A percentile compares a stretch with the other conserved stretches of the same genome.
Evolutionary conservation across 352 stramenopile genomes (phyloP).

Genomic region (Albugo candida): DNA sequence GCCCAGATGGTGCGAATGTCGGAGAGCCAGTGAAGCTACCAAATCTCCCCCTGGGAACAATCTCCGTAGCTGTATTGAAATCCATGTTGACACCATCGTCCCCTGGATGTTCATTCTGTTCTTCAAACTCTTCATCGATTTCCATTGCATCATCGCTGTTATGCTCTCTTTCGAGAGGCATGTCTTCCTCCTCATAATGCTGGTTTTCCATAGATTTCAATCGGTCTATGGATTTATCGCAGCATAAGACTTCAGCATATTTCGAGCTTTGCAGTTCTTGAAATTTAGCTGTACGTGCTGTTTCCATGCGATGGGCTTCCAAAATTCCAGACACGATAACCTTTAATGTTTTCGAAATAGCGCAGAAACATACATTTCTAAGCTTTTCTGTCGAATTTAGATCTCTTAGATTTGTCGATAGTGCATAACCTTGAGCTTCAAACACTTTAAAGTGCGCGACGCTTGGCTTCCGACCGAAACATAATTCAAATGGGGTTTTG

Average conservation of each 20-base stretch:
- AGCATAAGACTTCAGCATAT: background rate
- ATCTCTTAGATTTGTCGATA: slow-evolving; percentile 4
- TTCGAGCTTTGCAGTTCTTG: background rate
- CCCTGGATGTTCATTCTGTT: background rate
- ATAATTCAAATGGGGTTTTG: too few relatives aligned
- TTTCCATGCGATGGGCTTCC: background rate
- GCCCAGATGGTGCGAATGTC: too few relatives aligned
- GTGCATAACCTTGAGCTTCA: slow-evolving; percentile 4
- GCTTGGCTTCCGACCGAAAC: too few relatives aligned
- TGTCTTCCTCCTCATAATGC: background rate
- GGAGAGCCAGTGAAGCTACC: too few relatives aligned
- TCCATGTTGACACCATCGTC: background rate
- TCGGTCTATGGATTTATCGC: background rate
- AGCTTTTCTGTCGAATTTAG: slow-evolving; percentile 8
- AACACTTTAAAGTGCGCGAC: slow-evolving; percentile 4
- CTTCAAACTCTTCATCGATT: background rate
- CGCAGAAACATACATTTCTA: slow-evolving; percentile 13
- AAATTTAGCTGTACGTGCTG: background rate
- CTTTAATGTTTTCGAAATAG: slow-evolving; percentile 8
- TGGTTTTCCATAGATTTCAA: too few relatives aligned
- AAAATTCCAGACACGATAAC: slow-evolving; percentile 8
- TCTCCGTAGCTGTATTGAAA: background rate
- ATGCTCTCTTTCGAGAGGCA: background rate
- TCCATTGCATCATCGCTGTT: background rate
- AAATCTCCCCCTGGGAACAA: background rate